Conservation (phyloP, 352 stramenopile genomes). For the Pythium rhizo-oryzae region DNA sequence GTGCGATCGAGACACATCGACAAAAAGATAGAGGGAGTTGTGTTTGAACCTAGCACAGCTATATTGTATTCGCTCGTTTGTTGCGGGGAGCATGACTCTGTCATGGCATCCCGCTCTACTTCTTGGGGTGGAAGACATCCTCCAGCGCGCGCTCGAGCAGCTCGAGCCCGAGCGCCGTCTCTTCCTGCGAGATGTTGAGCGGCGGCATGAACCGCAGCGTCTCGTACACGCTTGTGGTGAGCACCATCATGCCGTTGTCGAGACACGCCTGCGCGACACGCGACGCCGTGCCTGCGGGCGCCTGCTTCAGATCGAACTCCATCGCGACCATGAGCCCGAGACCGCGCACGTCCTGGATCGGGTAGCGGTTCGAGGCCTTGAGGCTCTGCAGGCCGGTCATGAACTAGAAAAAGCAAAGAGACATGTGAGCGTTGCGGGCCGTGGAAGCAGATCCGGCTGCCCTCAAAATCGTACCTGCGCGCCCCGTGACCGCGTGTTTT, state of each 20-base stretch:
- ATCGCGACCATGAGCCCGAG: constrained; percentile 93
- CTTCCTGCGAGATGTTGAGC: constrained; percentile 85
- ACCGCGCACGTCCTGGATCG: constrained; percentile 89
- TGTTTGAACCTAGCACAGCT: too few species aligned
- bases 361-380: constrained; percentile 73
- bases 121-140: constrained; percentile 38
- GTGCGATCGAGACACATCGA: too few species aligned
- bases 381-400: constrained; percentile 72
- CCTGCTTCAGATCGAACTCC: constrained; percentile 83
- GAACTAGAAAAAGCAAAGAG: constrained; percentile 52
- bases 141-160: constrained; percentile 56
- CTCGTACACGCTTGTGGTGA: constrained; percentile 92
- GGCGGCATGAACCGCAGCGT: constrained; percentile 93
- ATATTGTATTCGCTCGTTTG: too few species aligned
- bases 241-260: constrained; percentile 88
- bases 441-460: constrained; percentile 35
- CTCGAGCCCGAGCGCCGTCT: constrained; percentile 39
- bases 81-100: too few species aligned
- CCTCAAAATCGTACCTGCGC: constrained; percentile 32
- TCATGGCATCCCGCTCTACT: background rate
- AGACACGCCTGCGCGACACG: constrained; percentile 84
- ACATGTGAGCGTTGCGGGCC: constrained; percentile 18
- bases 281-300: constrained; percentile 60
- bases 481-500: constrained; percentile 78
- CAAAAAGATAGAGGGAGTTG: background rate